These are phyloP conservation scores for Austroboletus niveus DNA, from an alignment of 1,284 basidiomycete genomes.

Conservation along the genomic window DNA sequence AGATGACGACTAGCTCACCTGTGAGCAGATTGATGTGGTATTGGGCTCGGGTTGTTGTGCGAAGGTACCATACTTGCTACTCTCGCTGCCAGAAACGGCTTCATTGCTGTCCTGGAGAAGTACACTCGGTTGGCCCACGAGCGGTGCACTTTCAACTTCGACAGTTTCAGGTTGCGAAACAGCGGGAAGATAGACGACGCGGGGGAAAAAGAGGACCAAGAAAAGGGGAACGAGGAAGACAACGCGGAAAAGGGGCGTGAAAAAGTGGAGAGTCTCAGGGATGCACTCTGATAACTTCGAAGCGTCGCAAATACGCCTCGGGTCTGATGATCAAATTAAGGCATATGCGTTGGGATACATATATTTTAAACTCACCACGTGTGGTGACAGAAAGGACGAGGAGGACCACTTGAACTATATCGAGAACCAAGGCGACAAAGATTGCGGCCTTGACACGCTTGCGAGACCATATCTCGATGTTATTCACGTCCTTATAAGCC, in stretches of 20 bases:
- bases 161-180: constrained; percentile 26
- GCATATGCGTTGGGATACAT: background rate
- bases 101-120: constrained; percentile 29
- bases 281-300: constrained; percentile 34
- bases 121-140: constrained; percentile 27
- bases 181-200: constrained; percentile 55
- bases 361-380: constrained; percentile 40
- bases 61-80: constrained; percentile 71
- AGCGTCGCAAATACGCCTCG: constrained; percentile 32
- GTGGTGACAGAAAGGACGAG: constrained; percentile 45
- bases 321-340: constrained; percentile 10
- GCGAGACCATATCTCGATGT: constrained; percentile 67
- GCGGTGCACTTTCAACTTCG: constrained; percentile 27
- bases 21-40: background rate
- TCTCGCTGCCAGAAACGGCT: constrained; percentile 15
- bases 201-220: constrained; percentile 55
- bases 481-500: constrained; percentile 72
- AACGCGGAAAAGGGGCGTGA: constrained; percentile 63
- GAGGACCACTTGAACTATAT: constrained; percentile 57
- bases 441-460: constrained; percentile 56
- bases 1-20: constrained; percentile 11
- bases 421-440: constrained; percentile 51
- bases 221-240: constrained; percentile 61
- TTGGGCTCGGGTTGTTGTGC: constrained; percentile 11
- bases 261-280: constrained; percentile 54